Base-by-base conservation (phyloP, 257 asterid species). In the Ophiorrhiza pumila region DNA sequence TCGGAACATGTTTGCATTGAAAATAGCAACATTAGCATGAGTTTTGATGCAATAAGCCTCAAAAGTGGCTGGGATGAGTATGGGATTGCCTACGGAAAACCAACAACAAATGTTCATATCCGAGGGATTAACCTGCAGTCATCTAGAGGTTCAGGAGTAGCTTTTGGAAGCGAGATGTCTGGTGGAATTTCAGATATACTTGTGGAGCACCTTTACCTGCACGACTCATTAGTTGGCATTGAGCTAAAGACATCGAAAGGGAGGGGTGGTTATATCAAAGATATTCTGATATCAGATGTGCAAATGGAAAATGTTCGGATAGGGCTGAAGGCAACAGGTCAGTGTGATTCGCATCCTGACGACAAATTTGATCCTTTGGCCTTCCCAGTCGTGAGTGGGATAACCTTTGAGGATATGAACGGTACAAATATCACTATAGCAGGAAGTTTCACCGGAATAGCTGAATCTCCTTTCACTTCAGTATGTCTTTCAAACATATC, bases 21-120 rank as follows among this genome's bases (percentile, higher is more conserved):
- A 76, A 87, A 84, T 80, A 86, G 97, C 95, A 95, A 89, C 85
- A 84, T 95, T 29, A 95, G 88, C 85, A 85, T 74, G 75, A 92
- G 98, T 25, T 82, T 85, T 41, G 99, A 95, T 49, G 91, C 98
- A 0, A 72, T 95, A 27, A 84, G 83, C 20, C 90, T 95, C 37
- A 95, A 95, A 80, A 92, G 98, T 67, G 99, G 99, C 47, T 95
- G 99, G 99, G 99, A 95, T 45, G 98, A 95, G 80, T 92, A 95
- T 58, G 99, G 99, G 11, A 90, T 95, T 41, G 69, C 89, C 20
- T 95, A 86, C 50, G 82, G 74, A 70, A 85, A 72, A 80, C 84
- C 98, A 9, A 89, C 96, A 27, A 69, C 85, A 25, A 72, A 77
- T 10, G 91, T 92, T 74, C 98, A 92, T 62, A 59, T 95, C 27